Percentiles rank a stretch among this genome's conserved stretches.
Evolutionary conservation across 257 asterid species (phyloP).

Genomic region (Solanum chmielewskii): DNA sequence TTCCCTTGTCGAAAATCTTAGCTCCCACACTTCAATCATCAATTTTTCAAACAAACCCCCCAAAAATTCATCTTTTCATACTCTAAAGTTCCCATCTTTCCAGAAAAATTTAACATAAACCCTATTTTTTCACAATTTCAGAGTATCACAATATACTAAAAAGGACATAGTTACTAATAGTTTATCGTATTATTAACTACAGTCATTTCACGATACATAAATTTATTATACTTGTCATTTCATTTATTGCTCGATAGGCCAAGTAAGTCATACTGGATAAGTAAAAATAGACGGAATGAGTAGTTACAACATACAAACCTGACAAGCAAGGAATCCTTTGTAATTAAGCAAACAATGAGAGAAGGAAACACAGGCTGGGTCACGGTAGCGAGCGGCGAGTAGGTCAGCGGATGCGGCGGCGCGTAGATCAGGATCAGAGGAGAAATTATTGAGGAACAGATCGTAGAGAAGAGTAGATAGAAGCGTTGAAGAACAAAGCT

Average conservation of each 20-base stretch:
- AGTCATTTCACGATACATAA: background rate
- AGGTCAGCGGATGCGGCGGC: constrained; percentile 31
- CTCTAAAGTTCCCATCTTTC: background rate
- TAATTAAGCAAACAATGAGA: constrained; percentile 36
- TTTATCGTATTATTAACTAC: background rate
- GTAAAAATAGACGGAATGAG: background rate
- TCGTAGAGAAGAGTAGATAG: constrained; percentile 78
- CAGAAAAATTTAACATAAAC: background rate
- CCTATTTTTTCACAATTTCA: background rate
- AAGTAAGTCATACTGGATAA: background rate
- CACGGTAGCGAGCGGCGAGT: constrained; percentile 21
- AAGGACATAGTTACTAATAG: background rate
- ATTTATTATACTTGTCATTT: background rate
- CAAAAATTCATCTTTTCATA: background rate
- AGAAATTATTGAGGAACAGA: constrained; percentile 60
- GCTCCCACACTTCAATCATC: background rate
- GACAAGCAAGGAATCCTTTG: constrained; percentile 38
- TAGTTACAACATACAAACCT: constrained; percentile 7
- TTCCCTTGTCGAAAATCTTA: background rate
- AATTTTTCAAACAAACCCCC: background rate
- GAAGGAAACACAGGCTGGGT: constrained; percentile 33
- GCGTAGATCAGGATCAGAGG: constrained; percentile 60
- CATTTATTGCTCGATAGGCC: background rate
- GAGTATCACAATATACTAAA: background rate
- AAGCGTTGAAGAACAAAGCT: constrained; percentile 85